Percentiles rank a stretch among this genome's conserved stretches.
Evolutionary conservation across 2,329 filamentous ascomycete species (phyloP).

Genomic region (Coniochaeta pulveracea): DNA sequence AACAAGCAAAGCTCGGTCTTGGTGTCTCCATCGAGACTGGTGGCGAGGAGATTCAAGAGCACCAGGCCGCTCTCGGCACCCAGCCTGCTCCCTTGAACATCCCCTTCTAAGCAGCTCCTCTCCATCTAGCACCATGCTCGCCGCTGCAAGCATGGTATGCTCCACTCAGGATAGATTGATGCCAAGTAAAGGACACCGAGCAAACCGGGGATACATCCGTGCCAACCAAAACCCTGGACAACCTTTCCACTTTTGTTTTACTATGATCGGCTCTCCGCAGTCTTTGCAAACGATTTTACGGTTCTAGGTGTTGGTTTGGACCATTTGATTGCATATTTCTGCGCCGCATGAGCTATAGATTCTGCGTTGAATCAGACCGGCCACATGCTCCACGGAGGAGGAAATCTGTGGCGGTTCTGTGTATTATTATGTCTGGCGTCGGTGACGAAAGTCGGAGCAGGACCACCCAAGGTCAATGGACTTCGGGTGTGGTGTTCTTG

Average conservation of each 20-base stretch:
- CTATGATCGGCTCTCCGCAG: neutral
- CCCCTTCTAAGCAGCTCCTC: slow-evolving; percentile 44
- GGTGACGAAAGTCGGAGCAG: neutral
- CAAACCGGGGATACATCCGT: neutral
- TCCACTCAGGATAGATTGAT: neutral
- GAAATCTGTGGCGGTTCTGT: slow-evolving; percentile 1
- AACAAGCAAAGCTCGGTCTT: slow-evolving; percentile 88
- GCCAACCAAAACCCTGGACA: neutral
- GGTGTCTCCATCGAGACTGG: slow-evolving; percentile 85
- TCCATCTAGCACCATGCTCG: too few species aligned
- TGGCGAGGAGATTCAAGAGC: slow-evolving; percentile 76
- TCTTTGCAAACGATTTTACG: neutral
- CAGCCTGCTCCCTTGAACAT: slow-evolving; percentile 43
- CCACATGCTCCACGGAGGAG: neutral
- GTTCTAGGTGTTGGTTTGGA: neutral
- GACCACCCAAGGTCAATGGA: neutral
- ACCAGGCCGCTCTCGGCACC: slow-evolving; percentile 53
- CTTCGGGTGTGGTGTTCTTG: neutral
- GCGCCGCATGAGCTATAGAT: too few species aligned
- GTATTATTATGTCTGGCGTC: slow-evolving; percentile 1
- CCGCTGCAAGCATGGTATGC: too few species aligned
- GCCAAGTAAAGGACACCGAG: neutral
- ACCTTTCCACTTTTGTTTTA: slow-evolving; percentile 2
- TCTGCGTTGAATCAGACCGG: too few species aligned
- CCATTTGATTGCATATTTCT: too few species aligned